Percentiles rank a stretch among this genome's conserved stretches.
Evolutionary conservation across 352 stramenopile species (phyloP).

Genomic region (Globisporangium yorkense): DNA sequence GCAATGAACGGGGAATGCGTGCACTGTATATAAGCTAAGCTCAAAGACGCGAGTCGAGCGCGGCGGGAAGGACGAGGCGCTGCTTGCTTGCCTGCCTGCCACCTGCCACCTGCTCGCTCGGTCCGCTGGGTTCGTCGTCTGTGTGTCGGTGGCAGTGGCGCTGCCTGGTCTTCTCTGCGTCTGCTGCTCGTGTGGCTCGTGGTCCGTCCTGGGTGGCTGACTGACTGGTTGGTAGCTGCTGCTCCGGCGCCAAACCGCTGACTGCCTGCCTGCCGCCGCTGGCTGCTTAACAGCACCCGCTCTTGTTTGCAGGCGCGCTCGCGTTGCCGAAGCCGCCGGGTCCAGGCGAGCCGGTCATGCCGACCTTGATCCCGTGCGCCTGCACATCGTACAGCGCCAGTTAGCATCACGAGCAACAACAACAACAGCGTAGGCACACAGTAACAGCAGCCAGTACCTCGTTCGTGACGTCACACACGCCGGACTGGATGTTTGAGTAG

Average conservation of each 20-base stretch:
- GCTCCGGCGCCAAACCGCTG: too few relatives aligned
- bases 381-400: constrained; percentile 11
- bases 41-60: not conserved
- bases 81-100: not conserved
- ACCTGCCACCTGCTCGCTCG: not conserved
- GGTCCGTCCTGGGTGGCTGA: not conserved
- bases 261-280: not conserved
- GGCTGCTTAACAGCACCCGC: constrained; percentile 67
- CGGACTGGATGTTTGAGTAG: constrained; percentile 94
- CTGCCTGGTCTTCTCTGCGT: not conserved
- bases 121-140: not conserved
- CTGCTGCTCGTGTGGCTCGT: not conserved
- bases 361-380: constrained; percentile 87
- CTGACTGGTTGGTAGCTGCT: not conserved
- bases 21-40: constrained; percentile 4
- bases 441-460: constrained; percentile 41
- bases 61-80: not conserved
- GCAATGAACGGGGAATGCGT: not conserved
- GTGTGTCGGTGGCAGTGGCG: not conserved
- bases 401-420: not conserved
- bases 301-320: constrained; percentile 56
- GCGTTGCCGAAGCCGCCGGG: constrained; percentile 76
- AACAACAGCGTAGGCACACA: not conserved
- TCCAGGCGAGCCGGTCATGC: constrained; percentile 77
- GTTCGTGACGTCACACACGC: constrained; percentile 93